These are phyloP conservation scores for Metarhizium humberi DNA, from an alignment of 2,329 filamentous ascomycete species.

Conservation along the genomic window DNA sequence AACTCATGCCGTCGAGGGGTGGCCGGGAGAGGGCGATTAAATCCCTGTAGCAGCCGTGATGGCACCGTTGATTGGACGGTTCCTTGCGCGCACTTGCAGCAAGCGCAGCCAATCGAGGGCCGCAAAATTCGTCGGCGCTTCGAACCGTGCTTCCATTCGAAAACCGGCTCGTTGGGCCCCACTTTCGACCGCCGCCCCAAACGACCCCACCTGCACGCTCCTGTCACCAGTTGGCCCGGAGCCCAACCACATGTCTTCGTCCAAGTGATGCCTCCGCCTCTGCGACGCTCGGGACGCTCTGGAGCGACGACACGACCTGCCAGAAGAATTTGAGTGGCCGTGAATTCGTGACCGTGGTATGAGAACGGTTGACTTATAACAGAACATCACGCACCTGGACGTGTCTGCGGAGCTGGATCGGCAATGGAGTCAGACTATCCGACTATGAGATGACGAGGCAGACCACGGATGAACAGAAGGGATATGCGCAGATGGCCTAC, in stretches of 20 bases:
- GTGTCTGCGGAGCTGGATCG: not conserved
- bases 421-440: not conserved
- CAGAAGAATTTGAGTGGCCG: not conserved
- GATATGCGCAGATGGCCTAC: not conserved
- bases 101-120: slow-evolving; percentile 25
- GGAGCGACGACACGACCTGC: not conserved
- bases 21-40: slow-evolving; percentile 20
- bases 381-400: not conserved
- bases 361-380: not conserved
- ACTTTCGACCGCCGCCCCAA: slow-evolving; percentile 18
- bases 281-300: not conserved
- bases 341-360: not conserved
- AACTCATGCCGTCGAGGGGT: slow-evolving; percentile 3
- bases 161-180: slow-evolving; percentile 14
- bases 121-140: slow-evolving; percentile 24
- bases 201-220: not conserved
- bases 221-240: slow-evolving; percentile 4
- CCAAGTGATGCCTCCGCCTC: slow-evolving; percentile 2
- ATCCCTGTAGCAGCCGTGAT: slow-evolving; percentile 25
- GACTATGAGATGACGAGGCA: not conserved
- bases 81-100: slow-evolving; percentile 16
- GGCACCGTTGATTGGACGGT: slow-evolving; percentile 22
- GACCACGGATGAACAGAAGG: not conserved
- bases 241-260: slow-evolving; percentile 22
- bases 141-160: slow-evolving; percentile 22